Percentiles rank a stretch among this genome's conserved stretches.
Evolutionary conservation across 2,329 filamentous ascomycete genomes (phyloP).

Genomic region (Aspergillus latus): DNA sequence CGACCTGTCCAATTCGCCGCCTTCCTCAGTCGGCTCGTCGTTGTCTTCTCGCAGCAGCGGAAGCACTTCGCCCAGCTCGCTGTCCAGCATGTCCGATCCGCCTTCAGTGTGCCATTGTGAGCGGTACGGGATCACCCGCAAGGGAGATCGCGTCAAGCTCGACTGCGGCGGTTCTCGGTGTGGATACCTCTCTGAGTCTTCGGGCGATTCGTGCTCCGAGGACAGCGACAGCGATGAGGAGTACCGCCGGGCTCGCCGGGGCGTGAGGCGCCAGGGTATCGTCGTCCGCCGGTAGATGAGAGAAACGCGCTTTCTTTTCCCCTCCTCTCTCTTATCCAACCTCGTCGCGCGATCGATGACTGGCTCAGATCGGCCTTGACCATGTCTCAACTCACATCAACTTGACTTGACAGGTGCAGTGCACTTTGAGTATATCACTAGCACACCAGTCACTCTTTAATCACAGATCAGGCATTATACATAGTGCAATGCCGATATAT

Average conservation of each 20-base stretch:
- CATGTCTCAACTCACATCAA: neutral
- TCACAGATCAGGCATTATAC: no score
- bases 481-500: neutral
- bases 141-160: constrained; percentile 89
- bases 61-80: constrained; percentile 53
- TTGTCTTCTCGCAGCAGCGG: constrained; percentile 71
- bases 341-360: neutral
- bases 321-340: neutral
- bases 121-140: constrained; percentile 92
- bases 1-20: constrained; percentile 72
- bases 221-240: constrained; percentile 49
- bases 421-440: constrained; percentile 7
- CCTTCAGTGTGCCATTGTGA: constrained; percentile 80
- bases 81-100: constrained; percentile 67
- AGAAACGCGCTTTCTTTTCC: neutral
- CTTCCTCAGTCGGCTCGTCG: constrained; percentile 64
- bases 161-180: constrained; percentile 90
- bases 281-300: constrained; percentile 39
- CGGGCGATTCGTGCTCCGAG: constrained; percentile 69
- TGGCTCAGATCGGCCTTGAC: neutral
- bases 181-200: constrained; percentile 67
- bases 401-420: constrained; percentile 10
- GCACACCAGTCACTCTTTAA: constrained; percentile 22
- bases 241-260: constrained; percentile 37
- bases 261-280: constrained; percentile 39